phyloP scores from a whole-genome alignment of 371 early-diverging fungal genomes.

The Syncephalastrum monosporum region DNA sequence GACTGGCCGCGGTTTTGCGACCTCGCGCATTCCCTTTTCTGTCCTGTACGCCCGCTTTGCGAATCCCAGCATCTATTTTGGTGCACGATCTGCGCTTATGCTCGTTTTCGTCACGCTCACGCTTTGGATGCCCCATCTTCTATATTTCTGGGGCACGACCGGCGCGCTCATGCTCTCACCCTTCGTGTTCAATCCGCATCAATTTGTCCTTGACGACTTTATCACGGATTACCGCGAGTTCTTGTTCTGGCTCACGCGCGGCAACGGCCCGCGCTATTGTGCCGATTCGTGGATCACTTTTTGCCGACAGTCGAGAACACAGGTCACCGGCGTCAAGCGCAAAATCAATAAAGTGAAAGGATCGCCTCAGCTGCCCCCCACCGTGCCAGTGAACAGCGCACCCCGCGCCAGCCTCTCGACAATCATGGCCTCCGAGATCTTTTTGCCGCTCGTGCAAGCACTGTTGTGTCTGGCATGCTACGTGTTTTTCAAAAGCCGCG shows the following conservation, averaged over 20 bases:
- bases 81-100: conserved; percentile 72
- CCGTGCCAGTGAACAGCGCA: conserved; percentile 49
- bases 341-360: conserved; percentile 35
- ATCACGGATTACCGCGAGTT: conserved; percentile 79
- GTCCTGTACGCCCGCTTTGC: conserved; percentile 81
- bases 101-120: conserved; percentile 74
- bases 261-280: conserved; percentile 64
- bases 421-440: conserved; percentile 74
- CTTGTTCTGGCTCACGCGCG: conserved; percentile 76
- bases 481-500: conserved; percentile 54
- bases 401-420: conserved; percentile 68
- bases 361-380: conserved; percentile 20
- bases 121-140: conserved; percentile 71
- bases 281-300: conserved; percentile 81
- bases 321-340: conserved; percentile 75
- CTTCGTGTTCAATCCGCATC: conserved; percentile 86
- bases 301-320: conserved; percentile 71
- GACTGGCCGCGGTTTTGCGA: conserved; percentile 90
- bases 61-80: conserved; percentile 81
- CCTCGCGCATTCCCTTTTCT: conserved; percentile 77
- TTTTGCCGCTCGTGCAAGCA: conserved; percentile 74
- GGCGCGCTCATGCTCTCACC: conserved; percentile 73
- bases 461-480: conserved; percentile 60
- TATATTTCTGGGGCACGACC: conserved; percentile 86
- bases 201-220: conserved; percentile 74